Percentiles rank a stretch among this genome's conserved stretches.
phyloP scores from a whole-genome alignment of 306 rosid genomes.

The Betula pendula region DNA sequence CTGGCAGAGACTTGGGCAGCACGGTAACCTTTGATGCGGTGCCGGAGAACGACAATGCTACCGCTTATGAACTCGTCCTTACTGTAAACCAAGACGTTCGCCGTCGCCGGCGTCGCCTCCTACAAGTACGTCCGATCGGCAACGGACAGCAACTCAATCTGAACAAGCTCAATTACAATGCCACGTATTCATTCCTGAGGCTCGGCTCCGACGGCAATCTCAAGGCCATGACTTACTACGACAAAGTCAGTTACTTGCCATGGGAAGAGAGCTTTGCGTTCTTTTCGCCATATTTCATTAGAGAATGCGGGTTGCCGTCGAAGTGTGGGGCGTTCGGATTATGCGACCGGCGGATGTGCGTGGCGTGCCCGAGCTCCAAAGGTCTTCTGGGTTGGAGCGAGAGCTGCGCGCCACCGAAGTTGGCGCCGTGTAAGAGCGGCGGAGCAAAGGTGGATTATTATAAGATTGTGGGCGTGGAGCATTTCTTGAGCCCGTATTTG shows the following conservation, averaged over 20 bases:
- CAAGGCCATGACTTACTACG: constrained; percentile 31
- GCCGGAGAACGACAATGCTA: constrained; percentile 7
- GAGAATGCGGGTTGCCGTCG: constrained; percentile 39
- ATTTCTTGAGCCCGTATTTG: constrained; percentile 27
- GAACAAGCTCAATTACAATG: constrained; percentile 28
- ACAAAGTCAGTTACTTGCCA: background rate
- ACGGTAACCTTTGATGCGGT: constrained; percentile 16
- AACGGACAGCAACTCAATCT: background rate
- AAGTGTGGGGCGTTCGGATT: constrained; percentile 35
- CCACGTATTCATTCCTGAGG: constrained; percentile 32
- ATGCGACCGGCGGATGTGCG: constrained; percentile 32
- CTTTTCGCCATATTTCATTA: constrained; percentile 30
- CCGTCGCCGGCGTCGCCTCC: constrained; percentile 6
- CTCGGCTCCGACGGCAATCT: constrained; percentile 36
- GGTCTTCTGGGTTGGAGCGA: constrained; percentile 43
- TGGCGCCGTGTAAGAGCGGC: constrained; percentile 11
- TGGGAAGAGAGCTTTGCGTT: constrained; percentile 41
- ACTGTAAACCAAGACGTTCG: background rate
- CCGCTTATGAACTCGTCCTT: constrained; percentile 32
- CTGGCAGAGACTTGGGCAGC: background rate
- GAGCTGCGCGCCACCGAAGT: constrained; percentile 35
- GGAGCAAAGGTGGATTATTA: constrained; percentile 19
- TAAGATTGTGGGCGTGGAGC: constrained; percentile 34
- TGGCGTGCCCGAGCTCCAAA: constrained; percentile 33
- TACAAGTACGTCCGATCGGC: constrained; percentile 34